Percentiles rank a stretch among this genome's conserved stretches.
Conservation (phyloP, 2,329 filamentous ascomycete species). For the Aspergillus pseudoterreus region DNA sequence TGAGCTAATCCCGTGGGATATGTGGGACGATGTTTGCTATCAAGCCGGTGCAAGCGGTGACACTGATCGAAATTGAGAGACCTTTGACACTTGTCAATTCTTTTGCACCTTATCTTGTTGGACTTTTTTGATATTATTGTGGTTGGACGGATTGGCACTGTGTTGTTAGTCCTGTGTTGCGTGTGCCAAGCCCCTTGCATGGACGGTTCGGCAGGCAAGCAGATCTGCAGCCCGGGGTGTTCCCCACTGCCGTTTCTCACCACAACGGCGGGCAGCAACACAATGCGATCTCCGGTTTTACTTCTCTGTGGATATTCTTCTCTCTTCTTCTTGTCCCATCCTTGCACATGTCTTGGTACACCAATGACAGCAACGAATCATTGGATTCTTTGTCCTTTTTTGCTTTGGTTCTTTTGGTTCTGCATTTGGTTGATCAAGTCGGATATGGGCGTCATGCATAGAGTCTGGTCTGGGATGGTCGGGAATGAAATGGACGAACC, state of each 20-base stretch:
- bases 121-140: slow-evolving; percentile 5
- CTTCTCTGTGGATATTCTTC: slow-evolving; percentile 21
- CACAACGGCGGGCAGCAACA: background rate
- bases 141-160: background rate
- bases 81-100: slow-evolving; percentile 11
- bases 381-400: slow-evolving; percentile 12
- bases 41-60: slow-evolving; percentile 5
- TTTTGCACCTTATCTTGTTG: slow-evolving; percentile 10
- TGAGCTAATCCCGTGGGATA: background rate
- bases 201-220: background rate
- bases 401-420: background rate
- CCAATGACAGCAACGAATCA: slow-evolving; percentile 15
- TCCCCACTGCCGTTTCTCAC: background rate
- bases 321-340: background rate
- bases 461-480: slow-evolving; percentile 10
- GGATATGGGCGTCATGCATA: slow-evolving; percentile 14
- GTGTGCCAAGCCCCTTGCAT: background rate
- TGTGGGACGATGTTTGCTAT: slow-evolving; percentile 1
- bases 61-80: slow-evolving; percentile 7
- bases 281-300: background rate
- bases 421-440: slow-evolving; percentile 3
- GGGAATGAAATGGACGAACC: slow-evolving; percentile 6
- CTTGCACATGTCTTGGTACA: slow-evolving; percentile 5
- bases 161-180: background rate
- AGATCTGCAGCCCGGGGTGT: background rate